These are phyloP conservation scores for Curvularia hawaiiensis DNA, from an alignment of 2,329 filamentous ascomycete genomes.

Conservation along the genomic window DNA sequence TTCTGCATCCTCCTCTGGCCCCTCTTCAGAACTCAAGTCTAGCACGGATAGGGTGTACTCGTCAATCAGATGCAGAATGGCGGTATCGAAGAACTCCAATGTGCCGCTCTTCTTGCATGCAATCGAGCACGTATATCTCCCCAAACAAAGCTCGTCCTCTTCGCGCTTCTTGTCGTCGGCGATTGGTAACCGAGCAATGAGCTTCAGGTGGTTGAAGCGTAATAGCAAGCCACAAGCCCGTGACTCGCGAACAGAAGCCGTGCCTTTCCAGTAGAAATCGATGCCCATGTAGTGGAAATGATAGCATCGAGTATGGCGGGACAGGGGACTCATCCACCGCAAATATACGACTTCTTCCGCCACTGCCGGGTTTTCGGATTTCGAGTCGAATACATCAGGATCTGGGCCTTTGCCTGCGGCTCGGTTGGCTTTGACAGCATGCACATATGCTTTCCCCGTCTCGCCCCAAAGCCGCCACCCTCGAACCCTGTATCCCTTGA, in stretches of 20 bases:
- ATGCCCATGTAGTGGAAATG: slow-evolving; percentile 33
- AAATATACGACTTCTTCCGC: slow-evolving; percentile 35
- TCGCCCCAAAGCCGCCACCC: slow-evolving; percentile 42
- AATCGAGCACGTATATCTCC: slow-evolving; percentile 35
- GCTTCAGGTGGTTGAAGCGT: slow-evolving; percentile 40
- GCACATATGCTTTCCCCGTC: slow-evolving; percentile 36
- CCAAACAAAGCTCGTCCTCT: slow-evolving; percentile 32
- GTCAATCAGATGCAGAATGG: slow-evolving; percentile 24
- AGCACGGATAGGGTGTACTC: not conserved
- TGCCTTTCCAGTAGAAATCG: slow-evolving; percentile 46
- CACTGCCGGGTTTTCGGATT: not conserved
- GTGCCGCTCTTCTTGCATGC: slow-evolving; percentile 33
- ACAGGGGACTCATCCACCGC: slow-evolving; percentile 34
- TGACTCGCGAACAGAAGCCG: slow-evolving; percentile 32
- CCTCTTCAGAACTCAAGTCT: not conserved
- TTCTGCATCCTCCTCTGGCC: not conserved
- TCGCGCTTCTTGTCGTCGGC: not conserved
- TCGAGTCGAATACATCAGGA: slow-evolving; percentile 19
- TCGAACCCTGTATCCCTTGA: slow-evolving; percentile 40
- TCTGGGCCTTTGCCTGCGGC: slow-evolving; percentile 16
- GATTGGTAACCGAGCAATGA: slow-evolving; percentile 24
- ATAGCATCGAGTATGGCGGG: slow-evolving; percentile 34
- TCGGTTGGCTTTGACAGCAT: slow-evolving; percentile 23
- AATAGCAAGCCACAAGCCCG: slow-evolving; percentile 29
- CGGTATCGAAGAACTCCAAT: slow-evolving; percentile 34